Base-by-base conservation (phyloP, 495 filamentous ascomycete species). In the Thermothielavioides terrestris region DNA sequence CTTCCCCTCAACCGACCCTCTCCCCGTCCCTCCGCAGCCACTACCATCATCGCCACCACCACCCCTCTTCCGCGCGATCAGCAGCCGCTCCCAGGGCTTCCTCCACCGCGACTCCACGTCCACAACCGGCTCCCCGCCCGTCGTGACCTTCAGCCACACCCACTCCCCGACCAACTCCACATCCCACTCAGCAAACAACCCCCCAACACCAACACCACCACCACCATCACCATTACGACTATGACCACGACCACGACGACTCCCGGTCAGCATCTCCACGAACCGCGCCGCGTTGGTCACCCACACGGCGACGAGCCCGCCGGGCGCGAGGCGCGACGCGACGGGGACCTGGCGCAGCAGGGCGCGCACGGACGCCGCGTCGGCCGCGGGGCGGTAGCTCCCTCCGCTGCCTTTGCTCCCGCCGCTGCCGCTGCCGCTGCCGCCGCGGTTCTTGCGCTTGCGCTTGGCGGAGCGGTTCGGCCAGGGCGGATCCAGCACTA, bases 401-500 rank as follows among this genome's bases (percentile, higher is more conserved):
- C n/a, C n/a, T n/a, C n/a, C n/a, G n/a, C n/a, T n/a, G n/a, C n/a
- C n/a, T n/a, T n/a, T n/a, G n/a, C n/a, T n/a, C n/a, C n/a, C n/a
- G n/a, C n/a, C n/a, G n/a, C n/a, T n/a, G n/a, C n/a, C n/a, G n/a
- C n/a, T n/a, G n/a, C n/a, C n/a, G n/a, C n/a, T n/a, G n/a, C 12
- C 30, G 22, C 22, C 45, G 39, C 18, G 17, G 42, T 50, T 34
- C 37, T 7, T 7, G 42, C 68, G 66, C 42, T 82, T 83, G 15
- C 90, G 80, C 44, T 77, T 76, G 9, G 83, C 92, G 20, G 89
- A 95, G n/a, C 79, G 76, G 60, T 95, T 96, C 2, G 88, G 84
- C 91, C 91, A 98, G 3, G 92, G 92, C 17, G 92, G 92, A 62
- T 97, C 92, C 7, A 97, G 75, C 21, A 95, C 65, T 39, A 96